These are phyloP conservation scores for Thermomyces lanuginosus DNA, from an alignment of 2,329 filamentous ascomycete species.

Conservation along the genomic window DNA sequence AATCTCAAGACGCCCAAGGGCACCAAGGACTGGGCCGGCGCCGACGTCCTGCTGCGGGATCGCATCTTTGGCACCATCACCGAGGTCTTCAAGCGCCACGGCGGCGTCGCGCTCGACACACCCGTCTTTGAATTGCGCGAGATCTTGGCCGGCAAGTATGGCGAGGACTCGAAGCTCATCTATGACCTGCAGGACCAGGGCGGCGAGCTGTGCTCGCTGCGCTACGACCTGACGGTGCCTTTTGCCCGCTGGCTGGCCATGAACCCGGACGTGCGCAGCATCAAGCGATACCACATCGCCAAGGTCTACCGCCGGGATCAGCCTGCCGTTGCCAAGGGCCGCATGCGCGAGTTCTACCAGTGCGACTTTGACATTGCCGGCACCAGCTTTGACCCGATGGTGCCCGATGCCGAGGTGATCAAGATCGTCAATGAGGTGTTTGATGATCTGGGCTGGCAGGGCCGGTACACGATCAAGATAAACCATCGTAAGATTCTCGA, in stretches of 20 bases:
- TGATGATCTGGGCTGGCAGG: slow-evolving; percentile 57
- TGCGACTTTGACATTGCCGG: slow-evolving; percentile 95
- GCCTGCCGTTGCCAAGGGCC: slow-evolving; percentile 73
- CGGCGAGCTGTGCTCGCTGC: slow-evolving; percentile 66
- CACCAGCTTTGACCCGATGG: slow-evolving; percentile 63
- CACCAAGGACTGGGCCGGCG: slow-evolving; percentile 71
- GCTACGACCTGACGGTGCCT: slow-evolving; percentile 77
- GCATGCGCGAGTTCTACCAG: slow-evolving; percentile 93
- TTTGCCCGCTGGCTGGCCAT: slow-evolving; percentile 88
- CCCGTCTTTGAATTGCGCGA: slow-evolving; percentile 75
- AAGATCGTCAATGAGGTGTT: slow-evolving; percentile 76
- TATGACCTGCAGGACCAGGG: slow-evolving; percentile 81
- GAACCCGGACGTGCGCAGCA: slow-evolving; percentile 65
- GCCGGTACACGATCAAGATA: slow-evolving; percentile 71
- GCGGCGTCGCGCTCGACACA: slow-evolving; percentile 63
- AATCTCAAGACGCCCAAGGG: slow-evolving; percentile 81
- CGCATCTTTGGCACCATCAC: slow-evolving; percentile 63
- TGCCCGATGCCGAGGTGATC: slow-evolving; percentile 80
- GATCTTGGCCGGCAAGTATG: slow-evolving; percentile 77
- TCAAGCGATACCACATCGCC: slow-evolving; percentile 90
- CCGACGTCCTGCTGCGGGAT: slow-evolving; percentile 65
- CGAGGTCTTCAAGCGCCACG: slow-evolving; percentile 69
- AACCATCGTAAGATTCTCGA: slow-evolving; percentile 93
- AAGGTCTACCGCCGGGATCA: slow-evolving; percentile 77
- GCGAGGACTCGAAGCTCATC: slow-evolving; percentile 82